Evolutionary conservation across 1,284 basidiomycete species (phyloP), one percentile per base, ranked within the genome.

Genomic region (Trichosporon sp.): DNA sequence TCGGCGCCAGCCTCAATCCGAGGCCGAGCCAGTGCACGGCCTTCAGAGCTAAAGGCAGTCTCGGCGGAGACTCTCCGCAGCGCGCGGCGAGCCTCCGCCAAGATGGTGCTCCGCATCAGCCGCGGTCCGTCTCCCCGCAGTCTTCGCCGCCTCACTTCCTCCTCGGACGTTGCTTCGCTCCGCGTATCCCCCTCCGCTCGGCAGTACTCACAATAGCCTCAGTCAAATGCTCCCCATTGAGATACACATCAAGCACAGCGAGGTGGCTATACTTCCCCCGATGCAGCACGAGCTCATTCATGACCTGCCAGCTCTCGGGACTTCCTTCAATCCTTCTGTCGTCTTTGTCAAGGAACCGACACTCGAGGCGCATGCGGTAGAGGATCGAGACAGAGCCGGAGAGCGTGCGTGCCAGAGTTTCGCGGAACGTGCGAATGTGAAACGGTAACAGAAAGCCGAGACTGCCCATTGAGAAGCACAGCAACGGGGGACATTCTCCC

Each of bases 391-490:
- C 78, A 2, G 74, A 71, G 2, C 74, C 74, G 6, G 44, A 65
- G 16, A 78, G 89, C 3, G 89, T 88, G 69, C 86, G 88, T 70
- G 88, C 87, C n/a, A 94, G 76, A 0, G 90, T 89, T 67, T 86
- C 86, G 14, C 85, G 86, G 70, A 90, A 62, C 6, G 69, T 62
- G 31, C 73, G 72, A 63, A 78, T 74, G 49, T 75, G 89, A 79
- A 95, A 96, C 0, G 95, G 95, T 19, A 98, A 84, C n/a, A 98
- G 81, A 78, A 98, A 98, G 0, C 95, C 95, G 0, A 98, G 83
- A 1, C 92, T 95, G 8, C 95, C 95, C 90, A 97, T 92, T 0
- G 91, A 95, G 80, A 98, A 95, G 74, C 92, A 95, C 36, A 98
- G 82, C 0, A 98, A 93, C 0, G 95, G 95, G 1, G 95, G 95